phyloP scores from a whole-genome alignment of 2,329 filamentous ascomycete genomes.

The Fusarium succisae region DNA sequence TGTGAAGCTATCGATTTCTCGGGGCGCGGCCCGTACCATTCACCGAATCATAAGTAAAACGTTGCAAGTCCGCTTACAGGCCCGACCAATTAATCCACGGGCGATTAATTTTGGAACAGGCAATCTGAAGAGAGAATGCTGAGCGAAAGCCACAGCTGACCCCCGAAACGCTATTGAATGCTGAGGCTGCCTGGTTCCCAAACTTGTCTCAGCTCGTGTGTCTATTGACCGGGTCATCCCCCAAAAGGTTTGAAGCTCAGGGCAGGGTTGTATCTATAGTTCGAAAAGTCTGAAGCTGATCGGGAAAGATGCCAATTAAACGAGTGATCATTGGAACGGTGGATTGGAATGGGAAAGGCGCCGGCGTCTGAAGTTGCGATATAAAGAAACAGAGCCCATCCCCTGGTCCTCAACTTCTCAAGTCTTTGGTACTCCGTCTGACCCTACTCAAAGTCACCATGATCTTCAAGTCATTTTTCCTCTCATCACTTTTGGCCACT shows the following conservation, averaged over 20 bases:
- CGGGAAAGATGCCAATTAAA: too few species aligned
- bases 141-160: not conserved
- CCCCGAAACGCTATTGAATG: not conserved
- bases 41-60: not conserved
- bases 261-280: not conserved
- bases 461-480: constrained; percentile 2
- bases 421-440: not conserved
- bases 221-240: not conserved
- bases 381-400: not conserved
- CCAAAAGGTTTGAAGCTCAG: not conserved
- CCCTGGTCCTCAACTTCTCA: rapidly evolving
- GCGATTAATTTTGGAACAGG: not conserved
- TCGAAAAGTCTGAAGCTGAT: too few species aligned
- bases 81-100: not conserved
- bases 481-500: not conserved
- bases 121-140: not conserved
- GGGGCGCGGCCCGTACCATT: not conserved
- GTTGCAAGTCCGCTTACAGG: too few species aligned
- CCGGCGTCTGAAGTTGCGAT: rapidly evolving
- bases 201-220: not conserved
- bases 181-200: not conserved
- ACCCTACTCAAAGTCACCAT: not conserved
- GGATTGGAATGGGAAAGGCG: not conserved
- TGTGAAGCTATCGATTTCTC: not conserved
- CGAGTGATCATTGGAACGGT: rapidly evolving